Conservation (phyloP, 257 asterid genomes). For the Dorcoceras hygrometricum region DNA sequence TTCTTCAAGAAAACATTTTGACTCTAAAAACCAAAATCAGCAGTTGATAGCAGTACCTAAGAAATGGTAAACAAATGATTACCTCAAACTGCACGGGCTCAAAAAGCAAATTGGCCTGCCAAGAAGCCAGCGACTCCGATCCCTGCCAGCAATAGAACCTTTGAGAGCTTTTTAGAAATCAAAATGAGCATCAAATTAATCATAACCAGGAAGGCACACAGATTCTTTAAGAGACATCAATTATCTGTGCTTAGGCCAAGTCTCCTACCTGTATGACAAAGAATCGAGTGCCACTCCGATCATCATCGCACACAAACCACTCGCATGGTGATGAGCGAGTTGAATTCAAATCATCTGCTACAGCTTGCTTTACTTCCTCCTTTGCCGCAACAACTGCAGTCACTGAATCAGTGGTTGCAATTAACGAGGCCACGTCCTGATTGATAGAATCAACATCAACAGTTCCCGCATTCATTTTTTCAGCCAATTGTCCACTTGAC, state of each 20-base stretch:
- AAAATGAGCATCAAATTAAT: neutral
- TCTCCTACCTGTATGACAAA: conserved; percentile 74
- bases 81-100: conserved; percentile 97
- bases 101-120: conserved; percentile 94
- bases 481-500: conserved; percentile 25
- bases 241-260: neutral
- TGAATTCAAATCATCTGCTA: conserved; percentile 89
- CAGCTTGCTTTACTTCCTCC: conserved; percentile 97
- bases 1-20: neutral
- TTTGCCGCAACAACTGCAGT: conserved; percentile 95
- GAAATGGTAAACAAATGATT: conserved; percentile 20
- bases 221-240: neutral
- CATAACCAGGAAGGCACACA: neutral
- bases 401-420: conserved; percentile 86
- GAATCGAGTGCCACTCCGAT: conserved; percentile 71
- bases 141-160: conserved; percentile 47
- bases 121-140: conserved; percentile 88
- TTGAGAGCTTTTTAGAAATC: conserved; percentile 14
- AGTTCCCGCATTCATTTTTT: conserved; percentile 19
- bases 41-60: neutral
- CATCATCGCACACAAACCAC: conserved; percentile 92
- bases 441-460: conserved; percentile 29
- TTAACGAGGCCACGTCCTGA: conserved; percentile 63
- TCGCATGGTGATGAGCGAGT: conserved; percentile 79
- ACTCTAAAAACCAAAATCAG: neutral